These are phyloP conservation scores for Tylopilus rubrobrunneus DNA, from an alignment of 768 basidiomycete genomes.

Conservation along the genomic window DNA sequence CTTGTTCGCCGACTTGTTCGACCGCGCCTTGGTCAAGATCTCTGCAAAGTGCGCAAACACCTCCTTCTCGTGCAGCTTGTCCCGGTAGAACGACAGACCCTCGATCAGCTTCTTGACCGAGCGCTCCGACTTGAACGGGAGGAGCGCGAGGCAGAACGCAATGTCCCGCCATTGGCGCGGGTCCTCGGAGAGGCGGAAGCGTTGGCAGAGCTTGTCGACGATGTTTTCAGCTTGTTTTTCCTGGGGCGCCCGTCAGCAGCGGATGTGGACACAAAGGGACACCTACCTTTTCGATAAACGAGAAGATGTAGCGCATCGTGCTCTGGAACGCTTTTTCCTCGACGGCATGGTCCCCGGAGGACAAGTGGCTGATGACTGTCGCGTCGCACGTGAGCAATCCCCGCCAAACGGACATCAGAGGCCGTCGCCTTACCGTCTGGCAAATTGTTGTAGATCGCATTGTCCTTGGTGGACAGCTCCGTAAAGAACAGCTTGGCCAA, in stretches of 20 bases:
- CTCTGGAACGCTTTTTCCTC: constrained; percentile 90
- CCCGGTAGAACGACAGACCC: constrained; percentile 87
- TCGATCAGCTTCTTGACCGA: constrained; percentile 97
- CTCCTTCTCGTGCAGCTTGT: constrained; percentile 86
- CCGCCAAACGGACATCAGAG: background rate
- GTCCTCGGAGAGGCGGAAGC: constrained; percentile 85
- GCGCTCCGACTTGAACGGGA: constrained; percentile 96
- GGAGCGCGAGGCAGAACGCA: constrained; percentile 87
- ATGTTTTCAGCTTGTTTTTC: constrained; percentile 98
- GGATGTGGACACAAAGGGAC: background rate
- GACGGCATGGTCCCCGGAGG: constrained; percentile 85
- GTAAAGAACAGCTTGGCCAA: constrained; percentile 98
- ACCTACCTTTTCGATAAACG: constrained; percentile 91
- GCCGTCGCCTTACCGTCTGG: constrained; percentile 68
- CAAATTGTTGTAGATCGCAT: constrained; percentile 97
- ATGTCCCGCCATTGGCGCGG: constrained; percentile 97
- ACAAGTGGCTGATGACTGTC: constrained; percentile 90
- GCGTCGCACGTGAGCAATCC: background rate
- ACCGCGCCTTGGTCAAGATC: constrained; percentile 87
- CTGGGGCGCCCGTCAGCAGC: constrained; percentile 36
- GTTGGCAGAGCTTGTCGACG: constrained; percentile 95
- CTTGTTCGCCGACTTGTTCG: constrained; percentile 89
- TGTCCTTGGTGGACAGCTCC: constrained; percentile 94
- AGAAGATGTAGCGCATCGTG: constrained; percentile 93
- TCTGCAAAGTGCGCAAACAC: constrained; percentile 84